Evolutionary conservation across 2,329 filamentous ascomycete species (phyloP).

Genomic region (Paecilomyces niveus): DNA sequence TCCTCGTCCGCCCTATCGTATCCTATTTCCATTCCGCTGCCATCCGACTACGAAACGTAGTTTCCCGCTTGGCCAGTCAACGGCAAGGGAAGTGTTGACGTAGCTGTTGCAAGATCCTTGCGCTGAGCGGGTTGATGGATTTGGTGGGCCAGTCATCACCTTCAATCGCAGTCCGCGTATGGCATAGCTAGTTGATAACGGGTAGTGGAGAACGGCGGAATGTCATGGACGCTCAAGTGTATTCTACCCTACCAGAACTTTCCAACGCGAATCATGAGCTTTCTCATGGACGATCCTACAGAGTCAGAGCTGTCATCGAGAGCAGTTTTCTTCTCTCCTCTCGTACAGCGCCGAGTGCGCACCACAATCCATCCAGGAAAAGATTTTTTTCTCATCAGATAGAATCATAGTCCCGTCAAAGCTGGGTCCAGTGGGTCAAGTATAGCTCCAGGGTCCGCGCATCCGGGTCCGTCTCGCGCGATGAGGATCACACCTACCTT

Average conservation of each 20-base stretch:
- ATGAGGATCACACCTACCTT: not conserved
- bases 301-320: too few species aligned
- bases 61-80: not conserved
- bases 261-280: not conserved
- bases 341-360: too few species aligned
- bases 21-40: not conserved
- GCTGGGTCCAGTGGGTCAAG: not conserved
- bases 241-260: not conserved
- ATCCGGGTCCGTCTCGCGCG: not conserved
- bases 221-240: not conserved
- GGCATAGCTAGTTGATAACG: not conserved
- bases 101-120: not conserved
- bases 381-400: not conserved
- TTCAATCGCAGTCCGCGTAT: not conserved
- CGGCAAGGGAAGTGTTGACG: not conserved
- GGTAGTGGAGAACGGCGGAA: not conserved
- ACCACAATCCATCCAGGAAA: too few species aligned
- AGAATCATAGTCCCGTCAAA: not conserved
- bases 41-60: not conserved
- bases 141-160: not conserved
- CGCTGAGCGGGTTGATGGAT: not conserved
- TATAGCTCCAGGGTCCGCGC: not conserved
- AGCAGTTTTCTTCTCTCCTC: too few species aligned
- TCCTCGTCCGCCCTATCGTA: not conserved
- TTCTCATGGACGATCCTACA: too few species aligned